Conservation (phyloP, 2,329 filamentous ascomycete genomes). For the Arthrobotrys iridis region DNA sequence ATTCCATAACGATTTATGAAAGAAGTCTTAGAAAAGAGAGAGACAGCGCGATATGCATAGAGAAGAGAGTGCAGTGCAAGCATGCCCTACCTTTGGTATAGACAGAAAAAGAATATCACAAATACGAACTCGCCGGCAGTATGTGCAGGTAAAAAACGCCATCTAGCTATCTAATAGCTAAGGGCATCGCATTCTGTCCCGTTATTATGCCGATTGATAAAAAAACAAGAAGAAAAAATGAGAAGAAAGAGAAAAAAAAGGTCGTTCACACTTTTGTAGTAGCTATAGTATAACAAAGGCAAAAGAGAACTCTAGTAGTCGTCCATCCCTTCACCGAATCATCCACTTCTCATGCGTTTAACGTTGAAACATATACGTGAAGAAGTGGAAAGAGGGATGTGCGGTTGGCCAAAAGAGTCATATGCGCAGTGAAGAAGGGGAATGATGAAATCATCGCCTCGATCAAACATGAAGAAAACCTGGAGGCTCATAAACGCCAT, state of each 20-base stretch:
- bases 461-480: neutral
- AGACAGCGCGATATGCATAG: too few relatives aligned
- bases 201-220: neutral
- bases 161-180: too few relatives aligned
- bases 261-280: neutral
- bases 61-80: too few relatives aligned
- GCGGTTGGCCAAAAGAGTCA: neutral
- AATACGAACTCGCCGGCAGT: too few relatives aligned
- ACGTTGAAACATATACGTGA: neutral
- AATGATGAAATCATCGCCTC: neutral
- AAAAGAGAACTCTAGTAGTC: neutral
- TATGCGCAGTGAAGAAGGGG: neutral
- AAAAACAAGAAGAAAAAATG: neutral
- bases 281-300: slow-evolving; percentile 9
- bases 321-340: neutral
- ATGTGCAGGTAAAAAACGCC: too few relatives aligned
- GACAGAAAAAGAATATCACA: too few relatives aligned
- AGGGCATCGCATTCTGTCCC: neutral
- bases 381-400: neutral
- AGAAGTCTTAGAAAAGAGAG: too few relatives aligned
- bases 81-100: too few relatives aligned
- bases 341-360: neutral
- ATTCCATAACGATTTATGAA: too few relatives aligned
- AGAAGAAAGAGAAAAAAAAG: neutral
- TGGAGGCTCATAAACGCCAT: slow-evolving; percentile 14